These are phyloP conservation scores for Huntiella abstrusa DNA, from an alignment of 2,329 filamentous ascomycete genomes.

Conservation along the genomic window DNA sequence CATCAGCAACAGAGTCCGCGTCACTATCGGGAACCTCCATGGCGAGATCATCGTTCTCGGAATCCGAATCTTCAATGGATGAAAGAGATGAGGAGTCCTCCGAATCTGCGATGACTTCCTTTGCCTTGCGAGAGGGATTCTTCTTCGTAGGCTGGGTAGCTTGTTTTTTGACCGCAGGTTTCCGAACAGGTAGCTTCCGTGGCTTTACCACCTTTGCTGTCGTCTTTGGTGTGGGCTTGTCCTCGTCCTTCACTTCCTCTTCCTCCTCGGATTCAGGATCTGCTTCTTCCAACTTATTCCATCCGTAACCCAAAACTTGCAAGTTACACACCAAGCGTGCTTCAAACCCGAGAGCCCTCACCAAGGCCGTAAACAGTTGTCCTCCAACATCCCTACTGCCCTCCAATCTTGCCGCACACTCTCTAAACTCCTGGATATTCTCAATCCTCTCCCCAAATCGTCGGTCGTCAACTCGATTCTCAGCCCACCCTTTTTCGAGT, in stretches of 20 bases:
- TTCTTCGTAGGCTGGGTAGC: background rate
- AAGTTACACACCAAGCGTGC: conserved; percentile 67
- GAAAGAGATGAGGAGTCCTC: background rate
- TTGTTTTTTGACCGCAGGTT: too few relatives aligned
- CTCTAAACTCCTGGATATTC: conserved; percentile 48
- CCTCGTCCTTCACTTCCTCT: background rate
- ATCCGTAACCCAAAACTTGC: conserved; percentile 77
- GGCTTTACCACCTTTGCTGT: background rate
- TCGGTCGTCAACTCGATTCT: conserved; percentile 39
- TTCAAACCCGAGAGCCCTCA: conserved; percentile 66
- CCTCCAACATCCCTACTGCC: conserved; percentile 78
- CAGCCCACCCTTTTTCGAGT: conserved; percentile 51
- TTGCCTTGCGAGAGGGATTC: conserved; percentile 4
- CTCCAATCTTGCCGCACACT: conserved; percentile 46
- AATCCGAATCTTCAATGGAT: conserved; percentile 10
- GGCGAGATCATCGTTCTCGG: conserved; percentile 5
- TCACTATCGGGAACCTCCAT: conserved; percentile 32
- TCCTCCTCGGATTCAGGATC: conserved; percentile 26
- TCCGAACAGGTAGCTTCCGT: too few relatives aligned
- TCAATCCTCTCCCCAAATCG: conserved; percentile 59
- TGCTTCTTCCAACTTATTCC: conserved; percentile 71
- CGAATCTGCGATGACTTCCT: background rate
- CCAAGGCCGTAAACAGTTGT: conserved; percentile 72
- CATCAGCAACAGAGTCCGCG: conserved; percentile 32
- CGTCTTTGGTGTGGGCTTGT: background rate